Base-by-base conservation (phyloP, 163 green algal species). In the Chlamydomonas reinhardtii region DNA sequence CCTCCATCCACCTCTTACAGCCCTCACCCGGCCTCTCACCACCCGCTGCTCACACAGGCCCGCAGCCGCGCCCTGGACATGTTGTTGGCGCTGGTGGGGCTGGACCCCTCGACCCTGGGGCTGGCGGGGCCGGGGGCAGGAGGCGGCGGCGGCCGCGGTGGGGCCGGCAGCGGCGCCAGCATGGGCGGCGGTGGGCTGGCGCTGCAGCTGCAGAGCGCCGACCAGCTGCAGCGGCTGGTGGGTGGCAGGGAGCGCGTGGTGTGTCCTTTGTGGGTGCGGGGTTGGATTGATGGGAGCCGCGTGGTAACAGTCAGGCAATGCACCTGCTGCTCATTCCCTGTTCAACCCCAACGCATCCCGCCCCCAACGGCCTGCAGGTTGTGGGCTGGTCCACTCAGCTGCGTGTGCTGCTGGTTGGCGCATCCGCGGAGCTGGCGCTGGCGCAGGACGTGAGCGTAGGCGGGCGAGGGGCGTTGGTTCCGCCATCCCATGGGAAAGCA, bases 381-480 rank as follows among this genome's bases (percentile, higher is more conserved):
- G 27, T 16, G 14, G 80, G 70, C 54, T 89, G 83, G 83, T 31
- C 83, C 0, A 3, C 52, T 52, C 83, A 89, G 83, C 74, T 89
- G 83, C 70, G 83, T 27, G 74, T 79, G 74, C 64, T 89, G 74
- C 74, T 89, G 74, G 52, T 89, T 52, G 74, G 68, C 2, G 74
- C 83, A 35, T 75, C 74, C 31, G 83, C 83, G 59, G 83, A 89
- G 74, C 74, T 83, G 83, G 74, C 39, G 16, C 83, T 89, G 34
- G 83, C 83, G 29, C 66, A 77, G 56, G 66, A 89, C 9, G 83
- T 88, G 32, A 22, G 73, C 11, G 35, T 0, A 5, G 32, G 32
- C 4, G n/a, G n/a, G n/a, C n/a, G n/a, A n/a, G n/a, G n/a, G n/a
- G n/a, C n/a, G n/a, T n/a, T n/a, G n/a, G n/a, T n/a, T n/a, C n/a